Evolutionary conservation across 352 stramenopile genomes (phyloP).

Genomic region (Thalassiosira mediterranea): DNA sequence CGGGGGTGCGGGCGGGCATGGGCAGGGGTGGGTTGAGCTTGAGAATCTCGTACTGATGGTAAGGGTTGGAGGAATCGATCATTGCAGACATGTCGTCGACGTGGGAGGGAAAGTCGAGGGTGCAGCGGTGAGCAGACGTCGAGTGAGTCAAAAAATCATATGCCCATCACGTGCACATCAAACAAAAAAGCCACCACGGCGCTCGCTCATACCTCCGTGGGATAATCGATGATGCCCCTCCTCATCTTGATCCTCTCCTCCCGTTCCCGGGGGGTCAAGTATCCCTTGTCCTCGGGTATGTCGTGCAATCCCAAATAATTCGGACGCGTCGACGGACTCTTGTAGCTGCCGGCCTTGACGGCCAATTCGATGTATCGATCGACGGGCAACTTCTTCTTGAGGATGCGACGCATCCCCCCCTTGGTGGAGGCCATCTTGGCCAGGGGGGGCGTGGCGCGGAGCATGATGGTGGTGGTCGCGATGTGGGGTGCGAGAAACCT

Average conservation of each 20-base stretch:
- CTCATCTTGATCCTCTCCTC: slow-evolving; percentile 43
- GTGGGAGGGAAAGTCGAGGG: too few relatives aligned
- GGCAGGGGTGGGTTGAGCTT: slow-evolving; percentile 72
- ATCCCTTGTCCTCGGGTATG: slow-evolving; percentile 5
- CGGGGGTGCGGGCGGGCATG: slow-evolving; percentile 52
- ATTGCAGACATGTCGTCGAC: too few relatives aligned
- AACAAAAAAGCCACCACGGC: too few relatives aligned
- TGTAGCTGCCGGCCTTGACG: slow-evolving; percentile 64
- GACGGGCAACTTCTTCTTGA: slow-evolving; percentile 62
- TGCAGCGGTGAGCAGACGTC: too few relatives aligned
- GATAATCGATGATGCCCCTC: slow-evolving; percentile 60
- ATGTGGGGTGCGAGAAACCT: too few relatives aligned
- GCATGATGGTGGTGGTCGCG: slow-evolving; percentile 24
- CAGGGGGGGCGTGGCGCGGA: slow-evolving; percentile 29
- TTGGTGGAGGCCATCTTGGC: slow-evolving; percentile 58
- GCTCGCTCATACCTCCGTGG: slow-evolving; percentile 39
- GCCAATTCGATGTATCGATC: slow-evolving; percentile 71
- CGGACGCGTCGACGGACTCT: slow-evolving; percentile 43
- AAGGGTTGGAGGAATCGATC: too few relatives aligned
- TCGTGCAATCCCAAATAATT: slow-evolving; percentile 50
- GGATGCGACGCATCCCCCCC: slow-evolving; percentile 66
- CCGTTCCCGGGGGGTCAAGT: slow-evolving; percentile 16
- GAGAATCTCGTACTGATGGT: slow-evolving; percentile 71
- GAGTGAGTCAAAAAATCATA: too few relatives aligned
- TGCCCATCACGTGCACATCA: too few relatives aligned